These are phyloP conservation scores for Suillus alpinus DNA, from an alignment of 768 basidiomycete species.

Conservation along the genomic window DNA sequence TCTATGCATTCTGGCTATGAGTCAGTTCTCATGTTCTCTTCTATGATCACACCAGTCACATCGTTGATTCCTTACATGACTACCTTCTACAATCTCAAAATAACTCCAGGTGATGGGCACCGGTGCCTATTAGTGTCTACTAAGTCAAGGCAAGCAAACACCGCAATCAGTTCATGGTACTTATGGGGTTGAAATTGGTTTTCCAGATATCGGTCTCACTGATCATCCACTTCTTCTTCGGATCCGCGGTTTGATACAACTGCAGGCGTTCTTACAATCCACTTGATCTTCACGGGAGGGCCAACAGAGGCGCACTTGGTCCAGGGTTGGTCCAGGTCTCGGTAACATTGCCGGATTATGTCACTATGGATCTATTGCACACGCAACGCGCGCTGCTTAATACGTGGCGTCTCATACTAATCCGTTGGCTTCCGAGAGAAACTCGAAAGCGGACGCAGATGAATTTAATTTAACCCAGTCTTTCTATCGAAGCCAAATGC, in stretches of 20 bases:
- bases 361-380: background rate
- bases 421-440: background rate
- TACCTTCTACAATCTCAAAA: background rate
- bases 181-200: background rate
- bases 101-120: background rate
- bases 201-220: background rate
- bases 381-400: background rate
- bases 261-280: too few species aligned
- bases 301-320: background rate
- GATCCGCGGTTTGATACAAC: background rate
- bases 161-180: background rate
- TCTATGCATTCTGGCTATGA: background rate
- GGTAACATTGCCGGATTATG: background rate
- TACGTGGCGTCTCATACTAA: too few species aligned
- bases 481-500: background rate
- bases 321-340: background rate
- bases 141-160: background rate
- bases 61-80: background rate
- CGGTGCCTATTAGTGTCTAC: background rate
- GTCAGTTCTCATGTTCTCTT: background rate
- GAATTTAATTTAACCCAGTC: too few species aligned
- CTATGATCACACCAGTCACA: background rate
- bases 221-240: background rate
- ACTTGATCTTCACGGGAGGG: background rate
- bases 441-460: background rate